Conservation (phyloP, 2,329 filamentous ascomycete species). For the Penicillium sp. region DNA sequence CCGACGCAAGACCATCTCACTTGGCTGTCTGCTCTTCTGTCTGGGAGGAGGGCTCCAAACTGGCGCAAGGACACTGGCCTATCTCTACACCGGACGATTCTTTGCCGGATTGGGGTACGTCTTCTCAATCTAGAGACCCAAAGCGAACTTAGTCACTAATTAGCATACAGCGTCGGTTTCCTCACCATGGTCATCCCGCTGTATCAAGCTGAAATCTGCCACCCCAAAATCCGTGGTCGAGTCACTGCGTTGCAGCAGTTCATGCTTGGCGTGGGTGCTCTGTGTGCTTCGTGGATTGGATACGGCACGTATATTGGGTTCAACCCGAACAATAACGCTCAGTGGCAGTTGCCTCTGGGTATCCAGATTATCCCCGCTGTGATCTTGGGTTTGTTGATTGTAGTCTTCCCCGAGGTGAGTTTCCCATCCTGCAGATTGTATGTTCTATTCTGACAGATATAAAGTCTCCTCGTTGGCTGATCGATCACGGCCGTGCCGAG, state of each 20-base stretch:
- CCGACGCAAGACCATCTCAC: constrained; percentile 67
- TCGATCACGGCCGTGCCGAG: constrained; percentile 66
- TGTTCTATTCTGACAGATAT: not conserved
- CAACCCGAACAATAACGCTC: constrained; percentile 45
- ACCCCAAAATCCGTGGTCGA: constrained; percentile 72
- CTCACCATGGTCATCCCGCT: constrained; percentile 66
- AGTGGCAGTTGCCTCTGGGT: constrained; percentile 65
- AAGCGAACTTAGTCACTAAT: constrained; percentile 41
- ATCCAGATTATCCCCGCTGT: constrained; percentile 69
- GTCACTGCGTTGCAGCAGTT: constrained; percentile 77
- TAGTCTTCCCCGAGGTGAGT: constrained; percentile 65
- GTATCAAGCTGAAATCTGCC: constrained; percentile 76
- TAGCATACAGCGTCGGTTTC: constrained; percentile 53
- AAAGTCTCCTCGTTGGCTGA: constrained; percentile 66
- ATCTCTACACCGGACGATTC: constrained; percentile 68
- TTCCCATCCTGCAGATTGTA: not conserved
- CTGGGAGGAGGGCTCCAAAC: constrained; percentile 73
- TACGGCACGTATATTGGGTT: constrained; percentile 62
- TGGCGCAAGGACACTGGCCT: constrained; percentile 58
- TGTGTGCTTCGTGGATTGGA: constrained; percentile 70
- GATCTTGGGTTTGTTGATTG: constrained; percentile 63
- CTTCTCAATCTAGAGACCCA: not conserved
- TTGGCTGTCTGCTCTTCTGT: constrained; percentile 69
- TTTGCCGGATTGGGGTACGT: constrained; percentile 57
- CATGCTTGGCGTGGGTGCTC: constrained; percentile 73